Percentiles rank a stretch among this genome's conserved stretches.
Evolutionary conservation across 495 filamentous ascomycete species (phyloP).

Genomic region (Penicillium bovifimosum): DNA sequence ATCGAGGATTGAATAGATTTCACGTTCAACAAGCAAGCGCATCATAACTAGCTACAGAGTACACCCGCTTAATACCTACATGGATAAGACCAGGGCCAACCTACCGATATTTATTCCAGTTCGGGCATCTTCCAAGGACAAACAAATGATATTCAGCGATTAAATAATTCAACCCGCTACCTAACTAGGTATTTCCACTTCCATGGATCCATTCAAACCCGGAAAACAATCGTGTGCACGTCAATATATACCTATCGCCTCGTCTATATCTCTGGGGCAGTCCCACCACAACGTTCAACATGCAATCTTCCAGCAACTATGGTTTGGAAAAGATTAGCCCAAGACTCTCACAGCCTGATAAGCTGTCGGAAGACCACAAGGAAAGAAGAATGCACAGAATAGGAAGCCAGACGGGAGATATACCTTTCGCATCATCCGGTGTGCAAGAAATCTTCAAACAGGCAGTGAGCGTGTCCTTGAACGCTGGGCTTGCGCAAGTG

Average conservation of each 20-base stretch:
- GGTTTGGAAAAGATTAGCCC: background rate
- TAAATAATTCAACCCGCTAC: background rate
- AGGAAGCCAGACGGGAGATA: background rate
- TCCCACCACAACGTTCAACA: conserved; percentile 14
- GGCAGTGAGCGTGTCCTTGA: conserved; percentile 12
- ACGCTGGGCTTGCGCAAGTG: conserved; percentile 17
- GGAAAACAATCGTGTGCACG: background rate
- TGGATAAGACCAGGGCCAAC: no score
- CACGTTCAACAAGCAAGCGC: background rate
- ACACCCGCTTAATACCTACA: no score
- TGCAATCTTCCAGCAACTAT: conserved; percentile 15
- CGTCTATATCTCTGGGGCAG: background rate
- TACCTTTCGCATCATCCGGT: conserved; percentile 12
- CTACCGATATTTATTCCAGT: no score
- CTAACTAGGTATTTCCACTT: no score
- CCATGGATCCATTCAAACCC: no score
- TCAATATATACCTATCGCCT: background rate
- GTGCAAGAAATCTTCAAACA: conserved; percentile 18
- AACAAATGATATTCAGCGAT: no score
- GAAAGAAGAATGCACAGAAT: background rate
- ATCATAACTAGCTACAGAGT: no score
- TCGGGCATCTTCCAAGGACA: no score
- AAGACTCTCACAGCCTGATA: background rate
- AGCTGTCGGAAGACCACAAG: no score
- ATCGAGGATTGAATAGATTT: background rate